Evolutionary conservation across 768 basidiomycete genomes (phyloP), one percentile per base, ranked within the genome.

Genomic region (Coprinopsis sp.): DNA sequence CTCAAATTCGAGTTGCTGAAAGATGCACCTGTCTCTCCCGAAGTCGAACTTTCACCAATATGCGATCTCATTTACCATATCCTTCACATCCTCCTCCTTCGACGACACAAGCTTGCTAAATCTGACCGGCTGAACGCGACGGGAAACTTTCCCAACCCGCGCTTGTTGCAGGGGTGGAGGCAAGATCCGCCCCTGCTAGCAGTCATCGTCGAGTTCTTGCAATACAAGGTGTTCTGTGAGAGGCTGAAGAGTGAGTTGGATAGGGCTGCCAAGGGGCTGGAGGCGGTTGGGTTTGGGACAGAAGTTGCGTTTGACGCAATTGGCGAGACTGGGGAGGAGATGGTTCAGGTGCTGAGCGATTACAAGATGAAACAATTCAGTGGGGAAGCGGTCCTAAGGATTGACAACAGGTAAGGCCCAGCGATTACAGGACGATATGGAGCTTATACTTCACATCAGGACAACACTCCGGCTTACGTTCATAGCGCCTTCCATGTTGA

Each of bases 401-500:
- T 91, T 23, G 83, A 84, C 52, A 70, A 82, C 47, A 72, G 80
- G 87, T 83, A 54, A 41, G 65, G 51, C 24, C 43, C 7, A 34
- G 16, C 24, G 37, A 37, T 5, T 23, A 29, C 19, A 21, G 11
- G 6, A 25, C n/a, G 16, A 19, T 19, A 34, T 36, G 24, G 42
- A 47, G 40, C 27, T 40, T 36, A 6, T 36, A 22, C 5, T 37
- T 21, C n/a, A 18, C 43, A 34, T 43, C 47, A 89, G 88, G 53
- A 81, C 87, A 53, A 81, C 83, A 0, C 61, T 91, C 38, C 82
- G 87, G 12, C 76, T 92, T 54, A 88, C 86, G 2, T 82, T 89
- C 58, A 57, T 72, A 16, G 82, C 90, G 0, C 90, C 90, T 13
- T 89, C 87, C 10, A 76, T 77, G 8, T 64, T 92, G 22, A 80